These are phyloP conservation scores for Aspergillus tubingensis DNA, from an alignment of 2,329 filamentous ascomycete species.

Conservation along the genomic window DNA sequence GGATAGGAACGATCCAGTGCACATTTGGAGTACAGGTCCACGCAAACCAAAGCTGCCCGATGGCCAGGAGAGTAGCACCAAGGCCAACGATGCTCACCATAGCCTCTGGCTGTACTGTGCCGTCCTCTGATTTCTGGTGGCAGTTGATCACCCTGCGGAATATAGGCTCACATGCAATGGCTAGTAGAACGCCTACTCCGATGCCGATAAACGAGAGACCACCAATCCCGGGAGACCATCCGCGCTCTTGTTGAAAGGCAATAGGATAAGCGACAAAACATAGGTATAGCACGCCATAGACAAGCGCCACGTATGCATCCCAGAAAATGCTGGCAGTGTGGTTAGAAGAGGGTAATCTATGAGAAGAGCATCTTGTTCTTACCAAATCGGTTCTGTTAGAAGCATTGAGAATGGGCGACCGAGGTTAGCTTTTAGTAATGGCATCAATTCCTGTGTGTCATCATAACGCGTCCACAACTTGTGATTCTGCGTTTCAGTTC, in stretches of 20 bases:
- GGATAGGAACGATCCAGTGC: slow-evolving; percentile 76
- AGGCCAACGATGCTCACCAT: slow-evolving; percentile 75
- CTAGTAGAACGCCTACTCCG: slow-evolving; percentile 54
- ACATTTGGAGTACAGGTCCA: slow-evolving; percentile 79
- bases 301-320: slow-evolving; percentile 67
- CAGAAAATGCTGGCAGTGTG: slow-evolving; percentile 61
- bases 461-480: slow-evolving; percentile 79
- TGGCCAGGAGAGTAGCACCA: slow-evolving; percentile 69
- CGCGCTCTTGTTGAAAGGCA: slow-evolving; percentile 70
- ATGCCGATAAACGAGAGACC: slow-evolving; percentile 76
- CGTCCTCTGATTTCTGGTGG: slow-evolving; percentile 64
- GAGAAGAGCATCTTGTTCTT: slow-evolving; percentile 17
- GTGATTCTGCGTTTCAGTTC: slow-evolving; percentile 67
- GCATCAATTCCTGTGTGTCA: slow-evolving; percentile 60
- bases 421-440: slow-evolving; percentile 70
- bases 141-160: slow-evolving; percentile 73
- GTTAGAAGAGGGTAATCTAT: not conserved
- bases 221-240: slow-evolving; percentile 69
- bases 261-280: slow-evolving; percentile 88
- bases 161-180: slow-evolving; percentile 61
- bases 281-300: slow-evolving; percentile 81
- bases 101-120: slow-evolving; percentile 71
- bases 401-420: slow-evolving; percentile 73
- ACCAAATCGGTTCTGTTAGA: slow-evolving; percentile 80
- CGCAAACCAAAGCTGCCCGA: slow-evolving; percentile 78